Evolutionary conservation across 2,329 filamentous ascomycete genomes (phyloP).

Genomic region (Sarocladiaceae sp.): DNA sequence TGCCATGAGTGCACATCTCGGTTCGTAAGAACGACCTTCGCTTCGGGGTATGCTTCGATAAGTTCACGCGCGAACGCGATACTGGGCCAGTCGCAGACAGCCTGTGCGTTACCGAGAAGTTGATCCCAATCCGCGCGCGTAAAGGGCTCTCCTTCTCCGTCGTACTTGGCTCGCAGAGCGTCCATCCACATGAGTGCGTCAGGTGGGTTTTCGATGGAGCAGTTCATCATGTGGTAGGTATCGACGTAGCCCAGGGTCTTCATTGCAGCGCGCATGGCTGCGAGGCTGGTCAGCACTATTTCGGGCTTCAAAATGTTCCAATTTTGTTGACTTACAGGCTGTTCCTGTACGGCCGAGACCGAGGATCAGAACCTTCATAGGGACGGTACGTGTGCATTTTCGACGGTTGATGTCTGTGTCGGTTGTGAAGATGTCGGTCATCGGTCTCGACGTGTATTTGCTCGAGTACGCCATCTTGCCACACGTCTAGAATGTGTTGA

Average conservation of each 20-base stretch:
- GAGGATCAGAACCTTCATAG: conserved; percentile 69
- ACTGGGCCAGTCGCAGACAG: conserved; percentile 66
- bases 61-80: conserved; percentile 66
- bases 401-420: conserved; percentile 66
- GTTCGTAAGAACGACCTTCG: conserved; percentile 65
- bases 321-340: conserved; percentile 61
- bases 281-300: not conserved
- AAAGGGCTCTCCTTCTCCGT: conserved; percentile 33
- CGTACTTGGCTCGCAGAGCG: conserved; percentile 52
- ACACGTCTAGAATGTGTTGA: no score
- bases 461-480: conserved; percentile 25
- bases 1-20: conserved; percentile 63
- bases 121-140: conserved; percentile 66
- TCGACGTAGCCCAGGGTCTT: conserved; percentile 63
- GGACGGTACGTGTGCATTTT: conserved; percentile 60
- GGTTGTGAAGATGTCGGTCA: conserved; percentile 57
- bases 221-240: conserved; percentile 72
- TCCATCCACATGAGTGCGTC: conserved; percentile 69
- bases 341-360: conserved; percentile 69
- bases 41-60: conserved; percentile 67
- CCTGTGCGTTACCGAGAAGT: conserved; percentile 61
- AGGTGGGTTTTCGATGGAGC: conserved; percentile 53
- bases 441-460: conserved; percentile 31
- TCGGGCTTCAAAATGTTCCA: no score
- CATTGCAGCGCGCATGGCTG: conserved; percentile 61